Conservation (phyloP, 139 green algal genomes). For the Chlorella sp. region DNA sequence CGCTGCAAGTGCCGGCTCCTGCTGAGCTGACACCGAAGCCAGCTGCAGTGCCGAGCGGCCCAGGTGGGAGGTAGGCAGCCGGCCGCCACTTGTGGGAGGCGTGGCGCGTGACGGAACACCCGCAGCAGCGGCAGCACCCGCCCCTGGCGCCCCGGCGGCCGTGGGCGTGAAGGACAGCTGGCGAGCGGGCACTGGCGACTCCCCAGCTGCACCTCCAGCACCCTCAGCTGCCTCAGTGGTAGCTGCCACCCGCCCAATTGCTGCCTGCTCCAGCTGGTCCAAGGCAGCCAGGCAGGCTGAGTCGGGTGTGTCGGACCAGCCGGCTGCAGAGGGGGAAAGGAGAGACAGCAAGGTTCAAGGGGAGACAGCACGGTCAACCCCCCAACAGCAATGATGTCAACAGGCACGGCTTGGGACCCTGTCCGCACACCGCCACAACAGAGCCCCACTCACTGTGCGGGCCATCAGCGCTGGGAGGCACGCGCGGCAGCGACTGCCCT, state of each 20-base stretch:
- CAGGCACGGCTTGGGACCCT: no score
- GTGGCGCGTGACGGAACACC: background rate
- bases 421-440: no score
- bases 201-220: background rate
- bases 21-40: background rate
- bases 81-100: background rate
- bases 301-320: conserved; percentile 40
- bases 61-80: conserved; percentile 22
- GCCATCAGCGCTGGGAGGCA: background rate
- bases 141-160: no score
- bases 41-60: conserved; percentile 16
- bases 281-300: conserved; percentile 19
- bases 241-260: background rate
- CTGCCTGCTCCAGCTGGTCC: conserved; percentile 8
- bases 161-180: conserved; percentile 27
- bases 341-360: no score
- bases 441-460: background rate
- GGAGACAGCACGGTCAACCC: no score
- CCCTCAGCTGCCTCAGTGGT: background rate
- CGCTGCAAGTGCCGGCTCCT: background rate
- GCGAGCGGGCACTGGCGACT: background rate
- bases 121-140: background rate
- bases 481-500: background rate
- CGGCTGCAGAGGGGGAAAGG: background rate
- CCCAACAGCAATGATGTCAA: no score